phyloP scores from a whole-genome alignment of 2,329 filamentous ascomycete species.

The Aspergillus ruber region DNA sequence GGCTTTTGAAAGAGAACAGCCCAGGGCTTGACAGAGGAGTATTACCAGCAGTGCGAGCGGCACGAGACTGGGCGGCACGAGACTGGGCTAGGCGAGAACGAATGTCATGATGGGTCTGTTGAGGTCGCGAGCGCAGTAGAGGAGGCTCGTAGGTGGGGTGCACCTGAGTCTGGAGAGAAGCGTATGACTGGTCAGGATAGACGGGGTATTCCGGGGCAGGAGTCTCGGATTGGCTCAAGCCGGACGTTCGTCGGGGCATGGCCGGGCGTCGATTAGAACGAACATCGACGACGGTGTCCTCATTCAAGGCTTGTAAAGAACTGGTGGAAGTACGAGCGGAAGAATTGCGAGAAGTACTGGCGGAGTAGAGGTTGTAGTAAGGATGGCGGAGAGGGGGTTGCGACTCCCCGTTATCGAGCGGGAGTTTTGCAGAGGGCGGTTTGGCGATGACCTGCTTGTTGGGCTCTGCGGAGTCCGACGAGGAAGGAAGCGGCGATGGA shows the following conservation, averaged over 20 bases:
- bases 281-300: conserved; percentile 30
- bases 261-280: conserved; percentile 26
- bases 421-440: conserved; percentile 19
- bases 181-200: conserved; percentile 45
- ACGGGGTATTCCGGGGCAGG: conserved; percentile 33
- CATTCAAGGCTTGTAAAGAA: conserved; percentile 37
- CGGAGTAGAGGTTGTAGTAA: conserved; percentile 28
- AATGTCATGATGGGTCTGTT: conserved; percentile 27
- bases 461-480: conserved; percentile 16
- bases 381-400: conserved; percentile 26
- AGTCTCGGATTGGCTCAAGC: conserved; percentile 19
- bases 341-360: conserved; percentile 27
- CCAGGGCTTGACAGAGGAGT: conserved; percentile 44
- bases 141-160: conserved; percentile 35
- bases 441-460: conserved; percentile 15
- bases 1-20: conserved; percentile 35
- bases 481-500: conserved; percentile 8
- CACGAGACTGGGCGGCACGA: conserved; percentile 23
- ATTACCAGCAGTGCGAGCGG: conserved; percentile 39
- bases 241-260: conserved; percentile 22
- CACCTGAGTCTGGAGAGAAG: conserved; percentile 39
- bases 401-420: conserved; percentile 20
- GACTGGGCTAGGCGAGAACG: conserved; percentile 1
- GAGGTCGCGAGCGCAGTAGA: conserved; percentile 37
- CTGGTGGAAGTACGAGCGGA: conserved; percentile 39